Evolutionary conservation across 805 yeast species (phyloP).

Genomic region (Clavispora santaluciae): DNA sequence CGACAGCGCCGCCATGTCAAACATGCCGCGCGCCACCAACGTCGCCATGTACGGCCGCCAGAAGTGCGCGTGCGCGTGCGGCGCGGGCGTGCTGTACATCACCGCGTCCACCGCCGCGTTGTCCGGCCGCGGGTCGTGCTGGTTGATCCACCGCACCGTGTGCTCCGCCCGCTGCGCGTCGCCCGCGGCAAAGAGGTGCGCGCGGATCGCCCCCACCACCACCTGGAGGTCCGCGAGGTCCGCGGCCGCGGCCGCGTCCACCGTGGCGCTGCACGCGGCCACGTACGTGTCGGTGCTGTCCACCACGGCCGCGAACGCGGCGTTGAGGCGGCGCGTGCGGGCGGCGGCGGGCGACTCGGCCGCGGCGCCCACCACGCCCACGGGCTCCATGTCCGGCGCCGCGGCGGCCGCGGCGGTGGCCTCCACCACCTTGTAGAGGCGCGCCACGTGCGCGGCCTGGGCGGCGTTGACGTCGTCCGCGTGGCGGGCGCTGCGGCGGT

Average conservation of each 20-base stretch:
- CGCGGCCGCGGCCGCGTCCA: constrained; percentile 23
- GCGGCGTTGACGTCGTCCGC: constrained; percentile 36
- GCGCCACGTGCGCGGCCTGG: constrained; percentile 45
- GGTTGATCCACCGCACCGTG: constrained; percentile 60
- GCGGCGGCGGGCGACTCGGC: constrained; percentile 10
- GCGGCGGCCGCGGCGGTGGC: constrained; percentile 17
- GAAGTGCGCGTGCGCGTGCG: constrained; percentile 48
- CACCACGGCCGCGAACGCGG: constrained; percentile 23
- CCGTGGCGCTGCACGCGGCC: constrained; percentile 13
- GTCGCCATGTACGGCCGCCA: constrained; percentile 60
- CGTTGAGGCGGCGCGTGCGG: constrained; percentile 14
- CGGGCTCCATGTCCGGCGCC: constrained; percentile 20
- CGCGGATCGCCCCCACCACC: constrained; percentile 55
- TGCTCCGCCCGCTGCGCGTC: constrained; percentile 39
- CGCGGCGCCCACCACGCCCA: constrained; percentile 27
- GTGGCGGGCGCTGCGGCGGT: constrained; percentile 30
- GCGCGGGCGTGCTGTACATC: constrained; percentile 39
- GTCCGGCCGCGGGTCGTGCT: constrained; percentile 64
- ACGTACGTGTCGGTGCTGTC: constrained; percentile 29
- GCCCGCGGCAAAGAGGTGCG: constrained; percentile 41
- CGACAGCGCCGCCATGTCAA: constrained; percentile 49
- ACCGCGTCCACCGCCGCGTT: constrained; percentile 44
- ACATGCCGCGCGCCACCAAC: constrained; percentile 56
- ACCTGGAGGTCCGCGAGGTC: constrained; percentile 36
- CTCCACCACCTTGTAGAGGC: constrained; percentile 50